phyloP scores from a whole-genome alignment of 352 stramenopile species.

The Phytophthora sansomeana region DNA sequence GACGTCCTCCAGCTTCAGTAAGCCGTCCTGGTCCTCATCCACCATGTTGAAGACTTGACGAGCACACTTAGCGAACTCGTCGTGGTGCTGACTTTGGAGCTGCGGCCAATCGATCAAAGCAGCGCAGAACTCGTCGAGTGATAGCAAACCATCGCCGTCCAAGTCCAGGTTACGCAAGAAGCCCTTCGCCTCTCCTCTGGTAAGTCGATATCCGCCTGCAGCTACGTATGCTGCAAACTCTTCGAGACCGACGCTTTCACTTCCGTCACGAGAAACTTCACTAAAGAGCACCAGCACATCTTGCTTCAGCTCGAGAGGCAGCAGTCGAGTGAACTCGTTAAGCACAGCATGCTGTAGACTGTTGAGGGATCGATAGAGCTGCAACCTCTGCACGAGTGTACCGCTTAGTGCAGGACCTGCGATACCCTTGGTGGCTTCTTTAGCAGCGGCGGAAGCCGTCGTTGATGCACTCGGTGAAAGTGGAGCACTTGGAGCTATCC shows the following conservation, averaged over 20 bases:
- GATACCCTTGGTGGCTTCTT: conserved; percentile 33
- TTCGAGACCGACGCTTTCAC: conserved; percentile 53
- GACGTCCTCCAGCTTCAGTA: conserved; percentile 59
- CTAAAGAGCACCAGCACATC: conserved; percentile 74
- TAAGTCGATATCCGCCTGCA: conserved; percentile 68
- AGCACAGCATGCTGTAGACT: conserved; percentile 75
- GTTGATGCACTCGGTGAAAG: conserved; percentile 23
- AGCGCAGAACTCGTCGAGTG: conserved; percentile 71
- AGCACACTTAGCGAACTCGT: conserved; percentile 46
- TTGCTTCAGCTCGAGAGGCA: conserved; percentile 67
- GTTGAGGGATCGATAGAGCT: conserved; percentile 79
- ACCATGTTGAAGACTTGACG: conserved; percentile 55
- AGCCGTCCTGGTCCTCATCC: conserved; percentile 60
- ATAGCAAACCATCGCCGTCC: conserved; percentile 66
- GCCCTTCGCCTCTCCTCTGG: conserved; percentile 59
- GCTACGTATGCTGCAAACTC: conserved; percentile 66
- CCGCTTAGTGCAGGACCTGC: conserved; percentile 52
- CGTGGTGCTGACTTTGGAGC: conserved; percentile 48
- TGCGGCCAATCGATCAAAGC: conserved; percentile 74
- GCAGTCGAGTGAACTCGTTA: conserved; percentile 54
- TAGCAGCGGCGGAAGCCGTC: conserved; percentile 36
- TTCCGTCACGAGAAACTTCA: conserved; percentile 63
- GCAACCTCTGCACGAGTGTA: conserved; percentile 76
- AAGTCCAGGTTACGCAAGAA: conserved; percentile 72
- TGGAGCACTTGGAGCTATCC: conserved; percentile 47